Percentiles rank a stretch among this genome's conserved stretches.
Conservation (phyloP, 2,329 filamentous ascomycete genomes). For the Clarireedia monteithiana region DNA sequence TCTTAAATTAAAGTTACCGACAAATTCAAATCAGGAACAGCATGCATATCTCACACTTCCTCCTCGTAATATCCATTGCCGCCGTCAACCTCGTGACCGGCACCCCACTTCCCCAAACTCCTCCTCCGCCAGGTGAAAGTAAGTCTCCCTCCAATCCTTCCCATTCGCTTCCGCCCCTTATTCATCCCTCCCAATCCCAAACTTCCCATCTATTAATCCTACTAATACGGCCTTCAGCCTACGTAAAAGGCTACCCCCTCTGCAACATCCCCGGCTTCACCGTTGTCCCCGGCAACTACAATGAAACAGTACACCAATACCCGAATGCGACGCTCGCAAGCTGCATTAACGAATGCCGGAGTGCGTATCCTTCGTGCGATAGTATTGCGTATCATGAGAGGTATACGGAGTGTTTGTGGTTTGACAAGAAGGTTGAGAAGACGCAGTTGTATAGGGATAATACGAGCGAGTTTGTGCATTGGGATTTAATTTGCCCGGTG, state of each 20-base stretch:
- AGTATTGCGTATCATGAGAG: slow-evolving; percentile 1
- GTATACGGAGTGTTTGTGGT: slow-evolving; percentile 6
- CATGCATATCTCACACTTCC: not conserved
- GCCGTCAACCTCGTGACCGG: not conserved
- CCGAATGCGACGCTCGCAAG: not conserved
- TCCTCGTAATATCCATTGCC: not conserved
- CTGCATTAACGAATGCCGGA: slow-evolving; percentile 5
- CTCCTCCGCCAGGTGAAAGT: slow-evolving; percentile 3
- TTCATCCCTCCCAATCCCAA: not conserved
- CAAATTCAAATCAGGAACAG: not conserved
- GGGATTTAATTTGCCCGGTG: slow-evolving; percentile 4
- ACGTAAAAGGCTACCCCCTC: not conserved
- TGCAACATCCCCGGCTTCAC: not conserved
- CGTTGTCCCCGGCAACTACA: not conserved
- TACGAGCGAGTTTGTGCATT: slow-evolving; percentile 5
- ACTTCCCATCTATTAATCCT: too few species aligned
- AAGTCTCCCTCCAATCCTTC: not conserved
- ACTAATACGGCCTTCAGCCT: not conserved
- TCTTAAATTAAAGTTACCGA: not conserved
- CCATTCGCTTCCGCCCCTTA: not conserved
- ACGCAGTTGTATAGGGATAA: slow-evolving; percentile 6
- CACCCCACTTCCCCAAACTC: not conserved
- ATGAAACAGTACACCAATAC: not conserved
- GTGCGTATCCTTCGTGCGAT: not conserved
- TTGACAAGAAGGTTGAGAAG: not conserved